A percentile compares a stretch with the other conserved stretches of the same genome.
Conservation (phyloP, 2,329 filamentous ascomycete genomes). For the Phialocephala subalpina region DNA sequence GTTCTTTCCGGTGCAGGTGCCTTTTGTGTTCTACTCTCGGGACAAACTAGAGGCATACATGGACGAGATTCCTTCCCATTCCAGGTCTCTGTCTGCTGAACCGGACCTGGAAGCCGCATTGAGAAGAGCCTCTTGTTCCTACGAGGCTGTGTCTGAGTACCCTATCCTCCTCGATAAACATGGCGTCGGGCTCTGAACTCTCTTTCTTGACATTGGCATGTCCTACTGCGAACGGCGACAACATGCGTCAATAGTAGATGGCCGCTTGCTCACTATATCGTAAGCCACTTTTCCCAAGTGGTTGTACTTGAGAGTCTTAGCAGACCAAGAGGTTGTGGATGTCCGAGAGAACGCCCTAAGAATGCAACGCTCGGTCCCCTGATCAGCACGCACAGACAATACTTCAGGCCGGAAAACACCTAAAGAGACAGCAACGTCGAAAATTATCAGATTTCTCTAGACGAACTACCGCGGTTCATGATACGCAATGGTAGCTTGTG, state of each 20-base stretch:
- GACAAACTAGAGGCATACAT: too few relatives aligned
- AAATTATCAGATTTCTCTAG: neutral
- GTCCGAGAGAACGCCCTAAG: neutral
- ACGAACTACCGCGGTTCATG: neutral
- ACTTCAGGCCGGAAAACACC: neutral
- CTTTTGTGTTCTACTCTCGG: neutral
- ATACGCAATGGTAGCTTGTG: neutral
- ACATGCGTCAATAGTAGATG: neutral
- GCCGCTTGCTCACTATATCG: neutral
- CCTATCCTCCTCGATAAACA: neutral
- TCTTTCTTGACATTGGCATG: neutral
- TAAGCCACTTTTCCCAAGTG: neutral
- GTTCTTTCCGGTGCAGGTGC: neutral
- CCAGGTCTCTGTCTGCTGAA: too few relatives aligned
- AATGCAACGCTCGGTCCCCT: neutral
- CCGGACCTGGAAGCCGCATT: too few relatives aligned
- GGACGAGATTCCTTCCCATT: too few relatives aligned
- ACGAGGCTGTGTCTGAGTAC: too few relatives aligned
- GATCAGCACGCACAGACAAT: slow-evolving; percentile 3
- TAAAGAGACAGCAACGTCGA: neutral
- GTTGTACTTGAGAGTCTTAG: neutral
- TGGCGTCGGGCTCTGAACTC: neutral
- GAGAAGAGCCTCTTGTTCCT: too few relatives aligned
- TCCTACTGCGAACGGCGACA: neutral
- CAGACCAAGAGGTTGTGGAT: neutral